phyloP scores from a whole-genome alignment of 768 basidiomycete species.

The Calocybe gangraenosa region DNA sequence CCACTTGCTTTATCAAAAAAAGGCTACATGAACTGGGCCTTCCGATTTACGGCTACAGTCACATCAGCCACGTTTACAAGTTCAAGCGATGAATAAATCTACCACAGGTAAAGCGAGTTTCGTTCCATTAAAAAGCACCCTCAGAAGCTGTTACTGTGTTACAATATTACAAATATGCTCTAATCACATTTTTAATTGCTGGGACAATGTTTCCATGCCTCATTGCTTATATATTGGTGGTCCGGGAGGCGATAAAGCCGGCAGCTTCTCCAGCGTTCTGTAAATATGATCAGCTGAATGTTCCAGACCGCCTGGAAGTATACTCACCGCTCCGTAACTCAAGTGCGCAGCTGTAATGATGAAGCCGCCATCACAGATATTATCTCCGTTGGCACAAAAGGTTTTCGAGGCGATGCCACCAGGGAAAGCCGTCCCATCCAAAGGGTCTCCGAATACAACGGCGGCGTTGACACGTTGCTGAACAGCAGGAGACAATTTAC shows the following conservation, averaged over 20 bases:
- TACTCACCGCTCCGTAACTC: slow-evolving; percentile 2
- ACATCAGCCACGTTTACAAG: no score
- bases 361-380: slow-evolving; percentile 4
- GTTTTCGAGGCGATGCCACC: slow-evolving; percentile 10
- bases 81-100: no score
- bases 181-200: no score
- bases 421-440: slow-evolving; percentile 14
- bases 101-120: no score
- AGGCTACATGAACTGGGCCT: no score
- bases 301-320: background rate
- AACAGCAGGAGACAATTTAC: slow-evolving; percentile 23
- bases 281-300: background rate
- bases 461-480: slow-evolving; percentile 16
- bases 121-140: no score
- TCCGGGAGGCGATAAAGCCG: background rate
- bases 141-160: no score
- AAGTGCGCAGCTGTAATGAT: slow-evolving; percentile 4
- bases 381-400: slow-evolving; percentile 4
- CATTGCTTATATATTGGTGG: no score
- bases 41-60: no score
- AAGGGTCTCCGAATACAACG: slow-evolving; percentile 19
- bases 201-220: no score
- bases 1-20: no score
- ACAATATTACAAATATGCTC: no score
- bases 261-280: background rate